These are phyloP conservation scores for Elsinoe necatrix DNA, from an alignment of 2,329 filamentous ascomycete species.

Conservation along the genomic window DNA sequence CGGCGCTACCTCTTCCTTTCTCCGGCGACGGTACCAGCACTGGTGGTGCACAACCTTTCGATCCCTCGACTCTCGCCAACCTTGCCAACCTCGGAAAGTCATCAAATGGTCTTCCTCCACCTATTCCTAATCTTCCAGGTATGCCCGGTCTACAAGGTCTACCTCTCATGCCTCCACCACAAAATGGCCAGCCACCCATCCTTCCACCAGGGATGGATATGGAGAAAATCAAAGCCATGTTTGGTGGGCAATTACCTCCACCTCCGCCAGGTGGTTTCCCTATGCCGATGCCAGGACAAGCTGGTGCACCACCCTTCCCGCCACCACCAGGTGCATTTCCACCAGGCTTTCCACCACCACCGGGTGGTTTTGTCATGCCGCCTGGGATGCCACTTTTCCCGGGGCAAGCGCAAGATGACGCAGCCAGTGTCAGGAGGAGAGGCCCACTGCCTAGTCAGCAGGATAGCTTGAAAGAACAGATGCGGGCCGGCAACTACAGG, in stretches of 20 bases:
- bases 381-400: slow-evolving; percentile 32
- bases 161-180: slow-evolving; percentile 22
- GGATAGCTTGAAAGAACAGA: slow-evolving; percentile 71
- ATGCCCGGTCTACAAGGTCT: slow-evolving; percentile 18
- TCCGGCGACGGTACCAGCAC: slow-evolving; percentile 38
- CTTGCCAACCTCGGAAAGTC: not conserved
- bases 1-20: slow-evolving; percentile 27
- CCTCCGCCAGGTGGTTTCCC: slow-evolving; percentile 20
- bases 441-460: slow-evolving; percentile 75
- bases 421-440: slow-evolving; percentile 43
- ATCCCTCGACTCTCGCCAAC: slow-evolving; percentile 33
- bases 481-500: slow-evolving; percentile 49
- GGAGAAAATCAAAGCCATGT: slow-evolving; percentile 26
- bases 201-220: slow-evolving; percentile 27
- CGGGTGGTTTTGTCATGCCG: slow-evolving; percentile 17
- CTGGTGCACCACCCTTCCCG: slow-evolving; percentile 26
- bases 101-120: slow-evolving; percentile 39
- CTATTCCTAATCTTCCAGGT: slow-evolving; percentile 20
- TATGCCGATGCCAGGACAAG: slow-evolving; percentile 18
- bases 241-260: slow-evolving; percentile 25
- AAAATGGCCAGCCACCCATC: slow-evolving; percentile 18
- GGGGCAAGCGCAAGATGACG: slow-evolving; percentile 20
- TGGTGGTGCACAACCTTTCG: slow-evolving; percentile 31
- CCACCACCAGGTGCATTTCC: slow-evolving; percentile 25
- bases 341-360: slow-evolving; percentile 23